These are phyloP conservation scores for Tagetes erecta DNA, from an alignment of 129 eudicot genomes.

Conservation along the genomic window DNA sequence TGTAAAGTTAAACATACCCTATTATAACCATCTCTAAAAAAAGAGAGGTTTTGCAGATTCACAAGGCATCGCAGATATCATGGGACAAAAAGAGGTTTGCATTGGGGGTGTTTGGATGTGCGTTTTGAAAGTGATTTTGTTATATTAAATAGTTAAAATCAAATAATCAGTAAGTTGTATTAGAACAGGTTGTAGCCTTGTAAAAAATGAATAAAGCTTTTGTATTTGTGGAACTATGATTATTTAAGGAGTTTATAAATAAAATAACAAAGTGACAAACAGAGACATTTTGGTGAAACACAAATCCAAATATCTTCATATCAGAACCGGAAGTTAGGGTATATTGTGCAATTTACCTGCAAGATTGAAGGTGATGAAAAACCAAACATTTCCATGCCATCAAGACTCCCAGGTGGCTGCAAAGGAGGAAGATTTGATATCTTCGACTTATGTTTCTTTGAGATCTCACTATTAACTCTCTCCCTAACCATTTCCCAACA, in stretches of 20 bases:
- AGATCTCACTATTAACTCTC: slow-evolving; percentile 73
- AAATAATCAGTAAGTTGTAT: too few species aligned
- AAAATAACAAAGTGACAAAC: too few species aligned
- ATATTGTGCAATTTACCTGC: slow-evolving; percentile 49
- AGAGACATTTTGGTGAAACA: too few species aligned
- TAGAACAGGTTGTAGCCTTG: too few species aligned
- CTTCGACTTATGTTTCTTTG: slow-evolving; percentile 78
- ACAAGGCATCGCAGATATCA: not conserved
- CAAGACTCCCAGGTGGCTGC: slow-evolving; percentile 96
- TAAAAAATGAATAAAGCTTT: too few species aligned
- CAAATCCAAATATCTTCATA: too few species aligned
- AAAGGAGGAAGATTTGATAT: slow-evolving; percentile 73
- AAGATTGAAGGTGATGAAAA: slow-evolving; percentile 81
- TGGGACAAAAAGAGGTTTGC: not conserved
- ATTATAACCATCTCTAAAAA: too few species aligned
- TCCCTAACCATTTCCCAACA: slow-evolving; percentile 98
- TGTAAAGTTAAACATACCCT: too few species aligned
- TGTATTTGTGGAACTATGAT: too few species aligned
- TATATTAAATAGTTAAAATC: too few species aligned
- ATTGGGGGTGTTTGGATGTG: not conserved
- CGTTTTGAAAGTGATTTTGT: not conserved
- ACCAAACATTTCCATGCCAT: slow-evolving; percentile 98
- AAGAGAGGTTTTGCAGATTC: not conserved
- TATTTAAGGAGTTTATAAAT: too few species aligned
- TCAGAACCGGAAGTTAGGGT: not conserved